Percentiles rank a stretch among this genome's conserved stretches.
phyloP scores from a whole-genome alignment of 2,329 filamentous ascomycete genomes.

The Teratosphaeria pseudoeucalypti region DNA sequence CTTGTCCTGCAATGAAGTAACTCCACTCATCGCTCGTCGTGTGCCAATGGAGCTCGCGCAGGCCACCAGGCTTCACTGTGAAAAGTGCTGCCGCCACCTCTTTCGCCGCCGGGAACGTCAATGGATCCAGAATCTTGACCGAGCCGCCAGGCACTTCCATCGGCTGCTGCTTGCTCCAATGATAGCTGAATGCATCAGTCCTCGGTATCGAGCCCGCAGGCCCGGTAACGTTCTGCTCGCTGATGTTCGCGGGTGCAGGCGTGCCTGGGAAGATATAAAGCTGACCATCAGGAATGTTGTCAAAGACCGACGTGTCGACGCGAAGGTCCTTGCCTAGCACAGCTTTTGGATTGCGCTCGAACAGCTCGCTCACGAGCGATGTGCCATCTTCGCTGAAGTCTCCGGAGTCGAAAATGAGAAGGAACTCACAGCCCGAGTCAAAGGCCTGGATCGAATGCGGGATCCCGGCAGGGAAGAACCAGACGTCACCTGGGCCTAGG shows the following conservation, averaged over 20 bases:
- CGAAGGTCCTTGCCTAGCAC: conserved; percentile 36
- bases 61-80: conserved; percentile 50
- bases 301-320: conserved; percentile 19
- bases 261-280: conserved; percentile 34
- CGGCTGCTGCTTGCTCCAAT: conserved; percentile 38
- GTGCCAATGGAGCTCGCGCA: conserved; percentile 58
- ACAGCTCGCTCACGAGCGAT: conserved; percentile 40
- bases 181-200: conserved; percentile 29
- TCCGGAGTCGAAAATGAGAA: conserved; percentile 51
- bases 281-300: conserved; percentile 26
- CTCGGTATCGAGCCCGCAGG: conserved; percentile 13
- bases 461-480: conserved; percentile 18
- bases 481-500: neutral
- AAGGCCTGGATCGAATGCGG: conserved; percentile 28
- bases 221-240: conserved; percentile 6
- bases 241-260: conserved; percentile 33
- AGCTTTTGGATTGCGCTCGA: conserved; percentile 22
- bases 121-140: conserved; percentile 50
- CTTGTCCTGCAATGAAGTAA: conserved; percentile 48
- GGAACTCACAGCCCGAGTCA: conserved; percentile 46
- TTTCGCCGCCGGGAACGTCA: conserved; percentile 46
- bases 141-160: conserved; percentile 45
- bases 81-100: conserved; percentile 49
- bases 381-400: conserved; percentile 50
- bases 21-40: conserved; percentile 51